Conservation (phyloP, 2,329 filamentous ascomycete species). For the Microcera coccophila region DNA sequence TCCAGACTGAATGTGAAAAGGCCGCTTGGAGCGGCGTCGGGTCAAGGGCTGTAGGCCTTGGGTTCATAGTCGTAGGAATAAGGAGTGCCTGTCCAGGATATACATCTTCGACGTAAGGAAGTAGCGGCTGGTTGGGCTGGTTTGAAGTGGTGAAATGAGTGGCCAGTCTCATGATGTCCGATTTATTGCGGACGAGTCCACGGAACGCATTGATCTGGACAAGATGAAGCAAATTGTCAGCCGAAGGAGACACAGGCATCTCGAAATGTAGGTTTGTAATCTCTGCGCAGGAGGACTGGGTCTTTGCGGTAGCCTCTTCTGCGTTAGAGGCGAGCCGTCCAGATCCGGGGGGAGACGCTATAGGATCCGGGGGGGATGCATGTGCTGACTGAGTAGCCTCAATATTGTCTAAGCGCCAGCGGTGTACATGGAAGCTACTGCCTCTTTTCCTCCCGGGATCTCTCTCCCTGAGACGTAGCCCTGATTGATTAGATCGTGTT, state of each 20-base stretch:
- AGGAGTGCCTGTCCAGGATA: background rate
- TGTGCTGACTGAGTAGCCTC: too few species aligned
- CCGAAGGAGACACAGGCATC: background rate
- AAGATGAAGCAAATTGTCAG: background rate
- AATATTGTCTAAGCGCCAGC: slow-evolving; percentile 1
- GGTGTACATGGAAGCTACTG: background rate
- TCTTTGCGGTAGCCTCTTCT: too few species aligned
- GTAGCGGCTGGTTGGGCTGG: background rate
- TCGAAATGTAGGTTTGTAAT: background rate
- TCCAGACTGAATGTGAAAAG: background rate
- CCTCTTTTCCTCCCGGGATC: background rate
- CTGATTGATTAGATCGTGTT: background rate
- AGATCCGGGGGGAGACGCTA: too few species aligned
- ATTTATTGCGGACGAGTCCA: slow-evolving; percentile 2
- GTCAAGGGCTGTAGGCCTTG: background rate
- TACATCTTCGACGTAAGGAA: background rate
- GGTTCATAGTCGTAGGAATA: background rate
- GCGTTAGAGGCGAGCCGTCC: too few species aligned
- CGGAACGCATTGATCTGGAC: slow-evolving; percentile 1
- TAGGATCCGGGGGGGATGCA: too few species aligned
- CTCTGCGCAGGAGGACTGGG: too few species aligned
- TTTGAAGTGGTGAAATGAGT: background rate
- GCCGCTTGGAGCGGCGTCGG: background rate
- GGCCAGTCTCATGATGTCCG: background rate
- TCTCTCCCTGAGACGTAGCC: too few species aligned